Evolutionary conservation across 305 asterid species (phyloP).

Genomic region (Fraxinus sp.): DNA sequence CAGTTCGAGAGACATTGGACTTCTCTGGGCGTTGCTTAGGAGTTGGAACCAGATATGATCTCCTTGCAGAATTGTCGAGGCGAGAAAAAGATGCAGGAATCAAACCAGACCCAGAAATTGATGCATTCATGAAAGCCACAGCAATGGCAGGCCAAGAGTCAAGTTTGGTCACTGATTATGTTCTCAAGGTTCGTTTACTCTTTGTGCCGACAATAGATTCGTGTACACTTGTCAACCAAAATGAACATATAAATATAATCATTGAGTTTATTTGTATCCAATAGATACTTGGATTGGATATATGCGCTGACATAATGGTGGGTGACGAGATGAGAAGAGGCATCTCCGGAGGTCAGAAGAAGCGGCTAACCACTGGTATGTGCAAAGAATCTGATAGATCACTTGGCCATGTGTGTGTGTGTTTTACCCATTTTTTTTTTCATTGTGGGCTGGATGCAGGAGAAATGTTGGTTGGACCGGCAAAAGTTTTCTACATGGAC

Average conservation of each 20-base stretch:
- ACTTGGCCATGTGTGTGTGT: neutral
- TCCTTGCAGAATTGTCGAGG: constrained; percentile 40
- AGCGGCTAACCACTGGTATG: constrained; percentile 40
- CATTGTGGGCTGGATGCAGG: constrained; percentile 26
- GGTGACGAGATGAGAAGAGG: constrained; percentile 48
- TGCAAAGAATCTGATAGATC: neutral
- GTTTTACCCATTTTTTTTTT: neutral
- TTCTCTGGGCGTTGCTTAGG: constrained; percentile 48
- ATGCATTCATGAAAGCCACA: constrained; percentile 50
- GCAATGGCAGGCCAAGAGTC: constrained; percentile 42
- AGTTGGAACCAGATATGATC: constrained; percentile 44
- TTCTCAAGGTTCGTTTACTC: constrained; percentile 39
- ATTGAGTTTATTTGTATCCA: neutral
- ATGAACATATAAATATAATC: neutral
- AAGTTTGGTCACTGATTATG: constrained; percentile 42
- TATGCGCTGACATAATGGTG: constrained; percentile 42
- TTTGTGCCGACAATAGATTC: neutral
- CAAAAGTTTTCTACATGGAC: constrained; percentile 48
- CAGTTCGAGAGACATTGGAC: constrained; percentile 43
- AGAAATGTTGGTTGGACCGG: constrained; percentile 57
- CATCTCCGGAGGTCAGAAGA: constrained; percentile 47
- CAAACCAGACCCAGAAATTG: constrained; percentile 46
- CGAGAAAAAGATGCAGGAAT: constrained; percentile 47
- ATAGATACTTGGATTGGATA: constrained; percentile 42
- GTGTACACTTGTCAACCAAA: neutral